Percentiles rank a stretch among this genome's conserved stretches.
Evolutionary conservation across 768 basidiomycete species (phyloP).

Genomic region (Pleurotus salmoneostramineus): DNA sequence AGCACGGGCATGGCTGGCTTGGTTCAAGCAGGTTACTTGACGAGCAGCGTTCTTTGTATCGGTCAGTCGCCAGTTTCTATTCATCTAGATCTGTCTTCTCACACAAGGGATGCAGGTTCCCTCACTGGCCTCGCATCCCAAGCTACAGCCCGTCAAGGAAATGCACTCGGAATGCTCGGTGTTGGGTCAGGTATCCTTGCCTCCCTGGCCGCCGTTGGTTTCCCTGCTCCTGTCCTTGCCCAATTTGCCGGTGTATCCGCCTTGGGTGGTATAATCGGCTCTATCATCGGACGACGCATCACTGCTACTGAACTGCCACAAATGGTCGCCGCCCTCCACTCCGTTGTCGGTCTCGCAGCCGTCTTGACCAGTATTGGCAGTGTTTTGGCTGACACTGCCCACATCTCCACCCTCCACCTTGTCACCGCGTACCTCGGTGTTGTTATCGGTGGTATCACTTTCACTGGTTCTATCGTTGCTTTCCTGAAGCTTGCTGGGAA

Average conservation of each 20-base stretch:
- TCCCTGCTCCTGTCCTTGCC: conserved; percentile 65
- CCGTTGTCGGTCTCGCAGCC: conserved; percentile 86
- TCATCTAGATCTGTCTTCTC: neutral
- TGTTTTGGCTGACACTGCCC: conserved; percentile 67
- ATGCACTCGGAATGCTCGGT: conserved; percentile 82
- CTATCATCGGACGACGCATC: conserved; percentile 76
- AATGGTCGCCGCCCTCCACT: conserved; percentile 76
- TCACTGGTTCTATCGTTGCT: conserved; percentile 87
- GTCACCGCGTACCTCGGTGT: conserved; percentile 86
- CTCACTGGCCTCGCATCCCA: conserved; percentile 79
- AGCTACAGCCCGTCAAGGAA: conserved; percentile 82
- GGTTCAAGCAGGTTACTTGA: conserved; percentile 84
- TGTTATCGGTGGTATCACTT: conserved; percentile 82
- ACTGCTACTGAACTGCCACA: conserved; percentile 88
- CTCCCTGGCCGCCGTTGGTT: conserved; percentile 81
- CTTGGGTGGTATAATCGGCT: conserved; percentile 67
- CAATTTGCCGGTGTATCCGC: conserved; percentile 79
- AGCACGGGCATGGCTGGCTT: conserved; percentile 83
- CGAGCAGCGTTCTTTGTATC: conserved; percentile 85
- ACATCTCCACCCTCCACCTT: conserved; percentile 70
- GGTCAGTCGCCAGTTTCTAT: conserved; percentile 31
- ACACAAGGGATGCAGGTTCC: conserved; percentile 44
- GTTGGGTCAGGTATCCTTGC: conserved; percentile 79
- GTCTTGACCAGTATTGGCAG: conserved; percentile 84
- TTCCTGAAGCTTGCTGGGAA: conserved; percentile 84